Conservation (phyloP, 1,284 basidiomycete genomes). For the Kwoniella shivajii region DNA sequence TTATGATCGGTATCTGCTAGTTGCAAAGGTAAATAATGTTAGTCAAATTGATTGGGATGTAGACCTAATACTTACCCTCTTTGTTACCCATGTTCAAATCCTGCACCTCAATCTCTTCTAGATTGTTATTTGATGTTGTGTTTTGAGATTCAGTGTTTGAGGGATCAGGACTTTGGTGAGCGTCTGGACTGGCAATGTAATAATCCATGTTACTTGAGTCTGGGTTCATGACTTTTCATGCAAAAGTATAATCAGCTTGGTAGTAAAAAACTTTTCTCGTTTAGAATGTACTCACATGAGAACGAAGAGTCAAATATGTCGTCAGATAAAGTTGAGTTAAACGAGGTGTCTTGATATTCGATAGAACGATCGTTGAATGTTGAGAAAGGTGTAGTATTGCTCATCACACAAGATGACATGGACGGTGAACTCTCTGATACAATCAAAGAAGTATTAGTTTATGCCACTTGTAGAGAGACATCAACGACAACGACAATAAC, state of each 20-base stretch:
- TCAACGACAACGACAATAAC: neutral
- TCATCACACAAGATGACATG: constrained; percentile 12
- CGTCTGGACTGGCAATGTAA: constrained; percentile 15
- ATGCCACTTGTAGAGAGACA: neutral
- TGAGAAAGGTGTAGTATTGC: neutral
- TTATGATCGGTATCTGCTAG: neutral
- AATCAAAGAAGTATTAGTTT: neutral
- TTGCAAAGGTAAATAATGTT: neutral
- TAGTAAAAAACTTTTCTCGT: too few relatives aligned
- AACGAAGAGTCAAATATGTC: constrained; percentile 23
- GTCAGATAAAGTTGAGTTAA: constrained; percentile 14
- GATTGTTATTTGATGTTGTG: neutral
- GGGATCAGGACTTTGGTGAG: neutral
- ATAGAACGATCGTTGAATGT: neutral
- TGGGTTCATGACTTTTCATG: constrained; percentile 7
- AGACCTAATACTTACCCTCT: neutral
- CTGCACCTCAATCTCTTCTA: neutral
- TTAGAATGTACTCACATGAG: constrained; percentile 19
- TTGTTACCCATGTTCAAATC: neutral
- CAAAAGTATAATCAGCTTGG: too few relatives aligned
- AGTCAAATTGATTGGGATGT: neutral
- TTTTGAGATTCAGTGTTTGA: neutral
- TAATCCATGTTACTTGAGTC: constrained; percentile 16
- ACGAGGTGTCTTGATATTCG: neutral
- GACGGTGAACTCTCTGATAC: neutral